These are phyloP conservation scores for Aspergillus hancockii DNA, from an alignment of 495 filamentous ascomycete genomes.

Conservation along the genomic window DNA sequence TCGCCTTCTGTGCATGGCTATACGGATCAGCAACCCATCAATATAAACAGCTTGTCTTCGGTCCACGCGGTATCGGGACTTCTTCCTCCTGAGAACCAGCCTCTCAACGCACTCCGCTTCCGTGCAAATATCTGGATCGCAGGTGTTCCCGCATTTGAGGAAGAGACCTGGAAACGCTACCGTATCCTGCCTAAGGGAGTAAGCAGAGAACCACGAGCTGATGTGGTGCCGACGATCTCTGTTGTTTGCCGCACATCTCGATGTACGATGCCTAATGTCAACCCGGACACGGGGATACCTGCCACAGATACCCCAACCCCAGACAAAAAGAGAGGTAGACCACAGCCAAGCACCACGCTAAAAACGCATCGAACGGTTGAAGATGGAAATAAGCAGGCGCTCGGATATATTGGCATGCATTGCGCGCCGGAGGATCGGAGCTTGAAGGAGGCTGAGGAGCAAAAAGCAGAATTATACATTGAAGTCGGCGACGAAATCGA, in stretches of 20 bases:
- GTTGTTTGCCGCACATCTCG: slow-evolving; percentile 23
- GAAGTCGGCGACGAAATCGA: slow-evolving; percentile 22
- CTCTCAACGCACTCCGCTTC: slow-evolving; percentile 22
- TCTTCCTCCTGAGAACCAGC: slow-evolving; percentile 20
- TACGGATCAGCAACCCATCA: slow-evolving; percentile 23
- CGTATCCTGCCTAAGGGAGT: slow-evolving; percentile 10
- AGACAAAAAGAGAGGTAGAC: slow-evolving; percentile 20
- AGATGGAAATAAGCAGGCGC: slow-evolving; percentile 17
- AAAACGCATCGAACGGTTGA: slow-evolving; percentile 18
- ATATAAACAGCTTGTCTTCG: slow-evolving; percentile 23
- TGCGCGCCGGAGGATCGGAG: slow-evolving; percentile 20
- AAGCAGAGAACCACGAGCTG: neutral
- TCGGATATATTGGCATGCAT: slow-evolving; percentile 24
- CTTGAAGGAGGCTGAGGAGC: slow-evolving; percentile 15
- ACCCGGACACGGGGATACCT: slow-evolving; percentile 15
- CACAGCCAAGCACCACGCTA: slow-evolving; percentile 22
- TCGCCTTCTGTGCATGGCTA: slow-evolving; percentile 20
- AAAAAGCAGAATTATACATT: slow-evolving; percentile 13
- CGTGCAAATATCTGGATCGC: slow-evolving; percentile 23
- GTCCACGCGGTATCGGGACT: slow-evolving; percentile 20
- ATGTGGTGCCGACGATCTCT: slow-evolving; percentile 12
- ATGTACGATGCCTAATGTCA: slow-evolving; percentile 24
- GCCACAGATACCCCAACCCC: slow-evolving; percentile 15
- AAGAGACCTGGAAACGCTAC: slow-evolving; percentile 22
- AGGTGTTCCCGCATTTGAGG: slow-evolving; percentile 15